These are phyloP conservation scores for Rutidosis leptorrhynchoides DNA, from an alignment of 129 eudicot genomes.

Conservation along the genomic window DNA sequence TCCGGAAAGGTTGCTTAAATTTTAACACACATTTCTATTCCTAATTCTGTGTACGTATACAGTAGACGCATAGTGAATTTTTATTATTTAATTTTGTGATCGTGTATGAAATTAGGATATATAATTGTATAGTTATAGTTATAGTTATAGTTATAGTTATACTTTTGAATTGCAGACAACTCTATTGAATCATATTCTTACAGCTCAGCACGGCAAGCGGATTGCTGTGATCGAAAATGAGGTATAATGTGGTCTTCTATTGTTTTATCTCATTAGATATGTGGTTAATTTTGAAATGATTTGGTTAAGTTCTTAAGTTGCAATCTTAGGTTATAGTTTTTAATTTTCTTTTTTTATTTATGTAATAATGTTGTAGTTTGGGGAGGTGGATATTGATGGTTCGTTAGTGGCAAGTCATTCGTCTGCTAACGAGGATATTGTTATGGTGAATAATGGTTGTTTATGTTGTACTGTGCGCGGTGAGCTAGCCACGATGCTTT, in stretches of 20 bases:
- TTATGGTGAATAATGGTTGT: slow-evolving; percentile 95
- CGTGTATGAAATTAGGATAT: background rate
- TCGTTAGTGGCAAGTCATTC: slow-evolving; percentile 93
- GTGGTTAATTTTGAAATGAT: background rate
- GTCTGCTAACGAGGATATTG: slow-evolving; percentile 77
- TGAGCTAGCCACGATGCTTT: slow-evolving; percentile 83
- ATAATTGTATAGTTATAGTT: too few relatives aligned
- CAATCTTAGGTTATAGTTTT: background rate
- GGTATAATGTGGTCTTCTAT: slow-evolving; percentile 36
- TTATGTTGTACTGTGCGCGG: slow-evolving; percentile 94
- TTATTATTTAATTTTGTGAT: background rate
- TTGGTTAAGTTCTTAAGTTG: background rate
- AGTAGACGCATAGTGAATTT: background rate
- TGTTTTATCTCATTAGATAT: background rate
- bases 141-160: too few relatives aligned
- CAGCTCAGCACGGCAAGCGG: slow-evolving; percentile 92
- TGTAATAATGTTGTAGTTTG: slow-evolving; percentile 62
- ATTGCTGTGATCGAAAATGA: slow-evolving; percentile 96
- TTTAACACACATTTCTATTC: background rate
- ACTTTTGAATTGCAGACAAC: slow-evolving; percentile 59
- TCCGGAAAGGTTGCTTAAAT: slow-evolving; percentile 65
- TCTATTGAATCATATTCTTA: slow-evolving; percentile 82
- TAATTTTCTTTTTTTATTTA: background rate
- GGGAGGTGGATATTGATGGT: slow-evolving; percentile 97
- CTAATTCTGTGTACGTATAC: background rate